Evolutionary conservation across 2,329 filamentous ascomycete species (phyloP).

Genomic region (Fusarium dlaminii): DNA sequence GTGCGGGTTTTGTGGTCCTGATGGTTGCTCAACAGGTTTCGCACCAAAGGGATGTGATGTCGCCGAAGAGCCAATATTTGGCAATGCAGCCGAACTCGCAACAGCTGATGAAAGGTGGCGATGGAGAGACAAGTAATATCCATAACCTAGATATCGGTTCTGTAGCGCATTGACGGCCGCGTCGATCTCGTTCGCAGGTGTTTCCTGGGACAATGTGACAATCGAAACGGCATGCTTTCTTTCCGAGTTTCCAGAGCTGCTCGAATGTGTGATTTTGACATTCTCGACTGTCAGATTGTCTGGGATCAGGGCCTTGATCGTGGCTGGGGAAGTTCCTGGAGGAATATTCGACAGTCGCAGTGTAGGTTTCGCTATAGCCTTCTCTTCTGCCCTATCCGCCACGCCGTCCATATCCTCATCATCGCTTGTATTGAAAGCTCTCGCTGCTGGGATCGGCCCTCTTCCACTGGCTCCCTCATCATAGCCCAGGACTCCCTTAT

Average conservation of each 20-base stretch:
- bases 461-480: constrained; percentile 47
- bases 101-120: constrained; percentile 82
- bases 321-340: constrained; percentile 66
- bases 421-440: constrained; percentile 76
- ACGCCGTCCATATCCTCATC: constrained; percentile 62
- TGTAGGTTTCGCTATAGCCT: constrained; percentile 69
- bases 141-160: constrained; percentile 85
- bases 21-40: constrained; percentile 64
- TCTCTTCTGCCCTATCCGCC: constrained; percentile 61
- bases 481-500: constrained; percentile 48
- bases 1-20: constrained; percentile 48
- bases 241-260: constrained; percentile 64
- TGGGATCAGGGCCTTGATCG: constrained; percentile 68
- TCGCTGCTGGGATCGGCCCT: constrained; percentile 67
- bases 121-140: constrained; percentile 82
- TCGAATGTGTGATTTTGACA: constrained; percentile 73
- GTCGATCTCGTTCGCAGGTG: constrained; percentile 85
- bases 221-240: constrained; percentile 80
- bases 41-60: constrained; percentile 80
- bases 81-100: constrained; percentile 54
- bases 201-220: constrained; percentile 82
- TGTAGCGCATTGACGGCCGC: constrained; percentile 79
- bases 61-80: constrained; percentile 49
- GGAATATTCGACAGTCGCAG: constrained; percentile 69
- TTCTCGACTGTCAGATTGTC: constrained; percentile 73